Base-by-base conservation (phyloP, 2,329 filamentous ascomycete genomes). In the Diaporthe batatas region DNA sequence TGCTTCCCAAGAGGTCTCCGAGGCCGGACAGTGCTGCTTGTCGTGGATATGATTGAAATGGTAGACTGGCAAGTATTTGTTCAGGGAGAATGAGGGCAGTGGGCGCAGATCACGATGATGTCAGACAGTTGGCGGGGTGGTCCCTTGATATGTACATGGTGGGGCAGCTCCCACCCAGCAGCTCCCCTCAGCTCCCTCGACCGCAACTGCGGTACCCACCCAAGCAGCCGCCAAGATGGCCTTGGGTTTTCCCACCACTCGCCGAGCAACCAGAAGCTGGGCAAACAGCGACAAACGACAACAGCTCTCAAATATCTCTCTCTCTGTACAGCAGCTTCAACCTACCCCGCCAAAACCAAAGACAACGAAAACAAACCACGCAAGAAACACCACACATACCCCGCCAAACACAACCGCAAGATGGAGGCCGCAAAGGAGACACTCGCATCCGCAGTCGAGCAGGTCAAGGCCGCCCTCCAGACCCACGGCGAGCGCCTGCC, bases 71-170 rank as follows among this genome's bases (percentile, higher is more conserved):
- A n/a, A n/a, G n/a, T n/a, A n/a, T n/a, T n/a, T n/a, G n/a, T n/a
- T n/a, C 36, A 44, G 16, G 36, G 12, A 23, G 21, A n/a, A 39
- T 1, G 2, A 18, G 10, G 39, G 29, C 23, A 47, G 5, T 10
- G 29, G 39, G 32, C 32, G 51, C n/a, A 69, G 67, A 57, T 58
- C 67, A 69, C 47, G 67, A 69, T 69, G 67, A 69, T 69, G 67
- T 69, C 67, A 69, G 67, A 69, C 5, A 3, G 67, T 12, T 44
- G 67, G 29, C 12, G 36, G 36, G 67, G 29, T 39, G 36, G 36
- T 39, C 36, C 36, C 36, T 39, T 39, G 36, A 12, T 39, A 39
- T 29, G 29, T 29, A 29, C 23, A n/a, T 6, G 23, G 67, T 34
- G 67, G 51, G 67, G 67, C 36, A 16, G 16, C 21, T 29, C 39